These are phyloP conservation scores for Juncus inflexus DNA, from an alignment of 176 grass and related monocot genomes.

Conservation along the genomic window DNA sequence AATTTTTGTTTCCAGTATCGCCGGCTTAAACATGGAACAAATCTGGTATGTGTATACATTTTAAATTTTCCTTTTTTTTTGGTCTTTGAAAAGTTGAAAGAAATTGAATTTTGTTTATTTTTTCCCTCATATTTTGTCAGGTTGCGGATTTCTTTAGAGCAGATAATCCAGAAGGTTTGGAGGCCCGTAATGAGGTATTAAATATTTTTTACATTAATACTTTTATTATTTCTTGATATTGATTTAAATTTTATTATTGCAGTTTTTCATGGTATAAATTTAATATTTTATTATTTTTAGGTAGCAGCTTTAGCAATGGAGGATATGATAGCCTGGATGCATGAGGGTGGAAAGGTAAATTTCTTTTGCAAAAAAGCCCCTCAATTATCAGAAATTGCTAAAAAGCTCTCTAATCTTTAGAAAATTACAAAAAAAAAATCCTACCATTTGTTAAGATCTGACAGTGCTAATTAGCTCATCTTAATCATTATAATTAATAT, in stretches of 20 bases:
- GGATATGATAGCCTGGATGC: constrained; percentile 98
- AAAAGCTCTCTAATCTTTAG: no score
- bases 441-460: no score
- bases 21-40: constrained; percentile 90
- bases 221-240: no score
- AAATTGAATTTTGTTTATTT: constrained; percentile 19
- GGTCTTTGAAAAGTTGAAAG: constrained; percentile 18
- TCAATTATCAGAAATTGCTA: no score
- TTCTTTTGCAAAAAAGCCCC: not conserved
- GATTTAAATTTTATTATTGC: constrained; percentile 11
- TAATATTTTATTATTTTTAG: constrained; percentile 27
- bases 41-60: constrained; percentile 55
- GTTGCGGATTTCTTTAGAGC: constrained; percentile 89
- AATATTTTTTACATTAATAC: constrained; percentile 13
- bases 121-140: constrained; percentile 33
- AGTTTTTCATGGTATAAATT: no score
- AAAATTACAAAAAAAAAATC: no score
- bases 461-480: no score
- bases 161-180: constrained; percentile 90
- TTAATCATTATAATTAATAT: no score
- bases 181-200: constrained; percentile 96
- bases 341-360: constrained; percentile 85
- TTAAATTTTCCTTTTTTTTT: constrained; percentile 27
- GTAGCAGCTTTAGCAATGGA: constrained; percentile 98
- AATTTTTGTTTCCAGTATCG: constrained; percentile 84